Evolutionary conservation across 1,139 yeast species (phyloP).

Genomic region (Zygotorulaspora mrakii): DNA sequence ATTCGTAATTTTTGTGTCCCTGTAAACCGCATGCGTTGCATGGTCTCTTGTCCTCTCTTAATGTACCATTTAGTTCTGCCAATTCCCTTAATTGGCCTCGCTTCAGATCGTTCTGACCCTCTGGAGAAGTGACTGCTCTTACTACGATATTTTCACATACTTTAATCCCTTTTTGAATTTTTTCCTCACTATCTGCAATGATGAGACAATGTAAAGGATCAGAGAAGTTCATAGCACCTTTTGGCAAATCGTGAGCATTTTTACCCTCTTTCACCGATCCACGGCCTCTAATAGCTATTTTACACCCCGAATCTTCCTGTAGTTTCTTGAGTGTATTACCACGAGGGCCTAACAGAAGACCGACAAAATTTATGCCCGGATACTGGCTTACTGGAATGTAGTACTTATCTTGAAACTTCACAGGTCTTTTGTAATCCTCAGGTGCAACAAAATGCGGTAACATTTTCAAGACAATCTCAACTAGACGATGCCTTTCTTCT

Average conservation of each 20-base stretch:
- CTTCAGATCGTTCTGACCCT: slow-evolving; percentile 88
- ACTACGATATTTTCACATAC: slow-evolving; percentile 74
- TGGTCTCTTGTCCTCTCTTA: slow-evolving; percentile 73
- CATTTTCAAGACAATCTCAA: slow-evolving; percentile 65
- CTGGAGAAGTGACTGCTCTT: slow-evolving; percentile 83
- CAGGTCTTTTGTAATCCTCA: slow-evolving; percentile 65
- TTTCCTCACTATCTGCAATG: slow-evolving; percentile 77
- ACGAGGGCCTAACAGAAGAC: slow-evolving; percentile 89
- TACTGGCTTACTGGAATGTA: slow-evolving; percentile 83
- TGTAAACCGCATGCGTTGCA: slow-evolving; percentile 55
- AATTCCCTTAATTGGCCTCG: slow-evolving; percentile 86
- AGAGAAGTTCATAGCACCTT: slow-evolving; percentile 49
- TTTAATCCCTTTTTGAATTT: slow-evolving; percentile 69
- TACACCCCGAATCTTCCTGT: slow-evolving; percentile 82
- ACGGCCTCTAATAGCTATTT: slow-evolving; percentile 81
- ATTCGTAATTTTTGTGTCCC: slow-evolving; percentile 60
- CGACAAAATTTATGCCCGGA: slow-evolving; percentile 91
- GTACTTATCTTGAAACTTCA: slow-evolving; percentile 73
- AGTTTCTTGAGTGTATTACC: slow-evolving; percentile 82
- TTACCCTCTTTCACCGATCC: slow-evolving; percentile 96
- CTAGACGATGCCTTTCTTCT: slow-evolving; percentile 72
- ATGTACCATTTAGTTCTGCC: slow-evolving; percentile 91
- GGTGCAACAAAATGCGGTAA: slow-evolving; percentile 86
- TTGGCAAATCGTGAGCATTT: slow-evolving; percentile 46
- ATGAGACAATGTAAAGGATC: slow-evolving; percentile 89